Base-by-base conservation (phyloP, 83 land plant species). In the Picea engelmannii region DNA sequence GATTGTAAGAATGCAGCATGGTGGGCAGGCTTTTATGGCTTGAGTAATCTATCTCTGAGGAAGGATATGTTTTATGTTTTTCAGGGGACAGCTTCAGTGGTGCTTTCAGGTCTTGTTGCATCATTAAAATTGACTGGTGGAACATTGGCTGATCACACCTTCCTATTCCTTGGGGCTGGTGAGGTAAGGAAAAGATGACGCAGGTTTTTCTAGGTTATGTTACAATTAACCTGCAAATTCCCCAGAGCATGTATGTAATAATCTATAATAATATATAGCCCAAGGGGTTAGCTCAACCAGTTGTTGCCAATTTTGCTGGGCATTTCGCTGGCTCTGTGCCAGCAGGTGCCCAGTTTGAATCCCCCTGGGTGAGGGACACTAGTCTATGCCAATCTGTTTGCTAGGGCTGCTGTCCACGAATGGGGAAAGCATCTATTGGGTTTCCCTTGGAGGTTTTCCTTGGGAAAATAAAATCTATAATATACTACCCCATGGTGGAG, bases 111-210 rank as follows among this genome's bases (percentile, higher is more conserved):
- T 23, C 66, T 87, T 40, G 62, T 87, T 60, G 89, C 89, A 15
- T 80, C 89, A 27, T 76, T 87, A 17, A 89, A 85, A 70, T 58
- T 85, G 73, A 85, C 87, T 25, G 88, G 89, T 11, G 88, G 89
- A 31, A 87, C 61, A 31, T 84, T 85, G 71, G 81, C 85, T 47
- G 89, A 87, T 66, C 89, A 87, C 76, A 82, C 76, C 10, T 87
- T 87, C 62, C 52, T 87, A 59, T 87, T 87, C 84, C 83, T 85
- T 55, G 89, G 89, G n/a, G 89, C 89, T 78, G 89, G 89, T 4
- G 89, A 87, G 83, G 89, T 85, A 84, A 76, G 79, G 44, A 16
- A 44, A 73, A 73, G 59, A 74, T 12, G 23, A 13, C 8, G 9
- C 7, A 44, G 77, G 11, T 47, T 18, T 74, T 74, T 23, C 58